phyloP scores from a whole-genome alignment of 2,329 filamentous ascomycete species.

The Sphaceloma murrayae region DNA sequence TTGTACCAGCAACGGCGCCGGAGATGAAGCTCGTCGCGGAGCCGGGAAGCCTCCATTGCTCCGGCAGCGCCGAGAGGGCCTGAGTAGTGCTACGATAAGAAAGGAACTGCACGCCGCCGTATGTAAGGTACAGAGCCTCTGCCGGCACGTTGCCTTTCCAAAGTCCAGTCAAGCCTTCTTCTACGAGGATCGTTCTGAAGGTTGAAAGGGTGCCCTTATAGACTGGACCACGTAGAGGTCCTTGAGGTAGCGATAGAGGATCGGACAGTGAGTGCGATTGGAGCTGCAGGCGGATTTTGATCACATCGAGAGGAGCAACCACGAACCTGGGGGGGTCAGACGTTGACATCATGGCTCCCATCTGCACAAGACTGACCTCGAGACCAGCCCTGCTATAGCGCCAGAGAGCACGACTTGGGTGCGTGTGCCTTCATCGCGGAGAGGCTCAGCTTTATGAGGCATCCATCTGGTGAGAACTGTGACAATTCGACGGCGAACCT shows the following conservation, averaged over 20 bases:
- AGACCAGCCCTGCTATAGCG: constrained; percentile 71
- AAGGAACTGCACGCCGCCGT: constrained; percentile 82
- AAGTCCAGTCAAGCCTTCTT: constrained; percentile 75
- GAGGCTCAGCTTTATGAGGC: constrained; percentile 52
- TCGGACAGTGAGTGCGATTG: constrained; percentile 78
- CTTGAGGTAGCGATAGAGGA: constrained; percentile 48
- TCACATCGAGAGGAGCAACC: constrained; percentile 88
- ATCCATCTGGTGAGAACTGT: constrained; percentile 53
- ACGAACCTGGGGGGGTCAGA: constrained; percentile 55
- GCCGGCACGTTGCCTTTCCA: constrained; percentile 99
- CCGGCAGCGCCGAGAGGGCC: constrained; percentile 48
- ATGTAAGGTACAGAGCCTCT: constrained; percentile 86
- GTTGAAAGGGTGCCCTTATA: constrained; percentile 73
- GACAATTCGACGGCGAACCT: too few species aligned
- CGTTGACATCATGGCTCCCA: constrained; percentile 8
- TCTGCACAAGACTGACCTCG: constrained; percentile 51
- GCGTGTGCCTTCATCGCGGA: constrained; percentile 64
- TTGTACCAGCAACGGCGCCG: constrained; percentile 71
- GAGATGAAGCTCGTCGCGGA: constrained; percentile 71
- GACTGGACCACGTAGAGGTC: constrained; percentile 32
- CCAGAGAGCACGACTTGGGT: constrained; percentile 57
- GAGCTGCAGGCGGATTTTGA: constrained; percentile 95
- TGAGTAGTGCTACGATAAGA: constrained; percentile 69
- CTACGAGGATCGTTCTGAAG: constrained; percentile 54
- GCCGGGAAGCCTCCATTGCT: constrained; percentile 46